phyloP scores from a whole-genome alignment of 805 yeast genomes.

The Candida pseudofarinosa region DNA sequence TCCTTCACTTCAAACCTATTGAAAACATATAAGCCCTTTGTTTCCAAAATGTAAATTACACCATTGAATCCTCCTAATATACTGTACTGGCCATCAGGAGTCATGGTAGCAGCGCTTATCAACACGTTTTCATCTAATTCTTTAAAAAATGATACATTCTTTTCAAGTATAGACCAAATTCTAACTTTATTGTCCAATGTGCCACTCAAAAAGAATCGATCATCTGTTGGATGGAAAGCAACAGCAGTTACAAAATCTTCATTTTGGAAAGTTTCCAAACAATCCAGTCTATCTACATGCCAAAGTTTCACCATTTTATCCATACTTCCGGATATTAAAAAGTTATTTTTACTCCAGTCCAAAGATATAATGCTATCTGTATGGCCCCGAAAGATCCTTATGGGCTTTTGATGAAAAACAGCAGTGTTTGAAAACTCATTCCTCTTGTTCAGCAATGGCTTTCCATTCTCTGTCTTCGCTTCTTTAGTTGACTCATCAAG shows the following conservation, averaged over 20 bases:
- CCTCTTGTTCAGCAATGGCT: constrained; percentile 5
- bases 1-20: constrained; percentile 29
- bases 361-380: constrained; percentile 64
- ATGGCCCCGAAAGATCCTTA: constrained; percentile 62
- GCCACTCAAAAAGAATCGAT: constrained; percentile 79
- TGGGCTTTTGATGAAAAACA: constrained; percentile 68
- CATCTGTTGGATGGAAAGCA: constrained; percentile 80
- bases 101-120: constrained; percentile 70
- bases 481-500: constrained; percentile 33
- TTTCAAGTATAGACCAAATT: constrained; percentile 83
- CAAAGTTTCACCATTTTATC: constrained; percentile 80
- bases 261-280: constrained; percentile 63
- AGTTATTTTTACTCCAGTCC: constrained; percentile 87
- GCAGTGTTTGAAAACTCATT: constrained; percentile 53
- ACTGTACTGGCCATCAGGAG: constrained; percentile 59
- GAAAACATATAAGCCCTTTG: constrained; percentile 53
- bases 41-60: constrained; percentile 53
- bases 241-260: constrained; percentile 82
- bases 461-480: constrained; percentile 11
- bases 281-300: constrained; percentile 68
- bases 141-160: constrained; percentile 47
- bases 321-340: constrained; percentile 75
- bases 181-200: constrained; percentile 72
- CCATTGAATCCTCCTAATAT: constrained; percentile 83
- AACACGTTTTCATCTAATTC: constrained; percentile 58